phyloP scores from a whole-genome alignment of 179 eudicot species.

The Spergularia azorica region DNA sequence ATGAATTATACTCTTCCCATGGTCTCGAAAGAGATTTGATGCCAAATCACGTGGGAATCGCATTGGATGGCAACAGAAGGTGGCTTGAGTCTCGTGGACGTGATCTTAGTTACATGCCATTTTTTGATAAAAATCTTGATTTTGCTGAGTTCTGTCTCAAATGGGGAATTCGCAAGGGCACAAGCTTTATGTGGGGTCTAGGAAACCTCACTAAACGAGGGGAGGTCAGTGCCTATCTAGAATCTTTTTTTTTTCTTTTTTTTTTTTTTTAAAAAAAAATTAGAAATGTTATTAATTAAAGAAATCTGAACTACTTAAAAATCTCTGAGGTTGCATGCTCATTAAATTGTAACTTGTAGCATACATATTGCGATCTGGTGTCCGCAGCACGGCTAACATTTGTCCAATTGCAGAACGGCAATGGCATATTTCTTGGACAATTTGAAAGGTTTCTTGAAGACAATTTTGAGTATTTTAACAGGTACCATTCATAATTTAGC shows the following conservation, averaged over 20 bases:
- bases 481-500: background rate
- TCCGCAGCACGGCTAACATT: background rate
- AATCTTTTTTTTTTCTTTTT: background rate
- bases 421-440: constrained; percentile 16
- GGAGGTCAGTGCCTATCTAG: constrained; percentile 3
- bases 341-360: too few relatives aligned
- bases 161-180: constrained; percentile 14
- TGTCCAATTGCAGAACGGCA: constrained; percentile 6
- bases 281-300: too few relatives aligned
- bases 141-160: constrained; percentile 16
- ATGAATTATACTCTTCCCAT: background rate
- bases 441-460: constrained; percentile 14
- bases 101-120: constrained; percentile 12
- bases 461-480: constrained; percentile 13
- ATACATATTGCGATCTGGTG: too few relatives aligned
- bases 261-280: background rate
- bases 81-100: constrained; percentile 20
- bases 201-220: constrained; percentile 12
- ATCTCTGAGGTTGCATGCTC: too few relatives aligned
- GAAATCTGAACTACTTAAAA: too few relatives aligned
- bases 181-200: constrained; percentile 9
- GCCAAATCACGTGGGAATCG: constrained; percentile 23
- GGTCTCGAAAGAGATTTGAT: constrained; percentile 4
- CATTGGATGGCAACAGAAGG: constrained; percentile 30
- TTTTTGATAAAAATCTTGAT: background rate